Percentiles rank a stretch among this genome's conserved stretches.
phyloP scores from a whole-genome alignment of 768 basidiomycete genomes.

The Auricularia sp. region DNA sequence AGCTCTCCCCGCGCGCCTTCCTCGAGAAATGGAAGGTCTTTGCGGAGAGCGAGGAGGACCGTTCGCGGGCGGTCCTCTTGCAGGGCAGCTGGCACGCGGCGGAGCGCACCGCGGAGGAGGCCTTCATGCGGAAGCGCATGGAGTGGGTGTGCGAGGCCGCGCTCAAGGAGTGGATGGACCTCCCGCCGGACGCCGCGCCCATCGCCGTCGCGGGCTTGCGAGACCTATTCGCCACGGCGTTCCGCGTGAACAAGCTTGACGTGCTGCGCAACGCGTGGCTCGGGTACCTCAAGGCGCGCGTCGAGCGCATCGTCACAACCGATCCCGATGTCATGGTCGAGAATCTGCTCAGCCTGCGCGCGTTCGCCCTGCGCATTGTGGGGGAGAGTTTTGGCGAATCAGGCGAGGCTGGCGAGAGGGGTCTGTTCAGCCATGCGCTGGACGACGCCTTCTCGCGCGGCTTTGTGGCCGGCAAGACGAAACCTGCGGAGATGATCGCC shows the following conservation, averaged over 20 bases:
- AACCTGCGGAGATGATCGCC: constrained; percentile 89
- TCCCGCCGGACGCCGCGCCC: constrained; percentile 4
- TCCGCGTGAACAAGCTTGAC: constrained; percentile 43
- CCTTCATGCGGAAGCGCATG: constrained; percentile 35
- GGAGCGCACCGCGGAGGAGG: constrained; percentile 42
- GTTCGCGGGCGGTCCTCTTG: constrained; percentile 41
- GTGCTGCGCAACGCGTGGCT: constrained; percentile 41
- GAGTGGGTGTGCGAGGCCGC: constrained; percentile 36
- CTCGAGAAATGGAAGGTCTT: constrained; percentile 37
- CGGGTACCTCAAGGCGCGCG: constrained; percentile 33
- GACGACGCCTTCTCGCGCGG: constrained; percentile 59
- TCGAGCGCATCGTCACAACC: constrained; percentile 58
- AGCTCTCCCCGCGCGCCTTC: constrained; percentile 36
- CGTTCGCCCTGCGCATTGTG: constrained; percentile 42
- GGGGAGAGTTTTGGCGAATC: constrained; percentile 38
- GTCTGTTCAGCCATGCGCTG: background rate
- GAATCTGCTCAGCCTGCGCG: constrained; percentile 57
- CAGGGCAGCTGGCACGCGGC: constrained; percentile 40
- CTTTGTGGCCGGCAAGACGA: constrained; percentile 66
- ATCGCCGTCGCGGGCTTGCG: constrained; percentile 34
- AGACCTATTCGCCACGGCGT: constrained; percentile 52
- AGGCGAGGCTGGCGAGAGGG: background rate
- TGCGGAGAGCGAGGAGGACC: constrained; percentile 46
- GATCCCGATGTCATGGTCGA: constrained; percentile 62
- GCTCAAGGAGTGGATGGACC: constrained; percentile 9